These are phyloP conservation scores for Orychophragmus violaceus DNA, from an alignment of 345 rosid genomes.

Conservation along the genomic window DNA sequence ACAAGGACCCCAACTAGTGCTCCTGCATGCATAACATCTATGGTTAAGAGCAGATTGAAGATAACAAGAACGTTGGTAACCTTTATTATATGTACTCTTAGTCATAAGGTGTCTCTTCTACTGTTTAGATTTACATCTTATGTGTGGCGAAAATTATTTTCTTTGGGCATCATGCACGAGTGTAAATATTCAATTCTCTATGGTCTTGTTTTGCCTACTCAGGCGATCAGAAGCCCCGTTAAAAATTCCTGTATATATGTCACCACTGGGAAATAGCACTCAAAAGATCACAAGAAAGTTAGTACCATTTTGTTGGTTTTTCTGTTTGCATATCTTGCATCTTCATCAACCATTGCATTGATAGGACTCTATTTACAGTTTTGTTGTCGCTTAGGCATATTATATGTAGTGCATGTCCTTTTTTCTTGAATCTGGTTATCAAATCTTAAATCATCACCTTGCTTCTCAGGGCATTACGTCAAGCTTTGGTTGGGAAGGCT, in stretches of 20 bases:
- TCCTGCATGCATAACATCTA: slow-evolving; percentile 28
- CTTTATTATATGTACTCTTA: slow-evolving; percentile 17
- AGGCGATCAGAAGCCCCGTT: slow-evolving; percentile 35
- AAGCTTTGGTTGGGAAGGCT: slow-evolving; percentile 34
- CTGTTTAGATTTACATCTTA: slow-evolving; percentile 8
- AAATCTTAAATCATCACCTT: slow-evolving; percentile 5
- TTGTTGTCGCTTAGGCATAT: slow-evolving; percentile 3
- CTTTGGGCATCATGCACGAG: not conserved
- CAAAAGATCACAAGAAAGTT: slow-evolving; percentile 41
- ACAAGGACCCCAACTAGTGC: slow-evolving; percentile 33
- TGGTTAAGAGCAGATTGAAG: slow-evolving; percentile 42
- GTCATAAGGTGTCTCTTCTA: slow-evolving; percentile 7
- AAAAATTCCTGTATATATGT: slow-evolving; percentile 12
- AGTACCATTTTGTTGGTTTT: slow-evolving; percentile 30
- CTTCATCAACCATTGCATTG: slow-evolving; percentile 8
- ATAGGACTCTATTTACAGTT: slow-evolving; percentile 1
- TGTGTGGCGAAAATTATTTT: not conserved
- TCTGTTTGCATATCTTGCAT: not conserved
- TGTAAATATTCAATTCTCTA: slow-evolving; percentile 2
- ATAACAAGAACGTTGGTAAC: slow-evolving; percentile 46
- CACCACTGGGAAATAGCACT: slow-evolving; percentile 35
- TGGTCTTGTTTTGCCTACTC: slow-evolving; percentile 21
- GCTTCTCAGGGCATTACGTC: slow-evolving; percentile 43
- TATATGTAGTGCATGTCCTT: not conserved
- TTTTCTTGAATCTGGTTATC: not conserved